These are phyloP conservation scores for Lipomyces orientalis DNA, from an alignment of 805 yeast species.

Conservation along the genomic window DNA sequence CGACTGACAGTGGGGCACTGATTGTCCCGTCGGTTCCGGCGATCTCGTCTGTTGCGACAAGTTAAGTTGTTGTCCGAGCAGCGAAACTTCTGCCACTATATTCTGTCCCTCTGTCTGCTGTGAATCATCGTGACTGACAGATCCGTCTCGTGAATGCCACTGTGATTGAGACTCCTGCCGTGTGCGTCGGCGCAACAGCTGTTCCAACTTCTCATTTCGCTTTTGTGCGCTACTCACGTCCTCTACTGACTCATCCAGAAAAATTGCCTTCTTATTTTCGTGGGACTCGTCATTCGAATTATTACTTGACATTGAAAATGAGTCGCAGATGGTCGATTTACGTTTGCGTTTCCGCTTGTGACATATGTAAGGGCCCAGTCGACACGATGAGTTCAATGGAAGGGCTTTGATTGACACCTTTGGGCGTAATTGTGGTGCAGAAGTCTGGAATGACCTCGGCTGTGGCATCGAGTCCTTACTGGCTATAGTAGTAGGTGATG, in stretches of 20 bases:
- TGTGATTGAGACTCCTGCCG: not conserved
- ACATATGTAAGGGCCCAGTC: not conserved
- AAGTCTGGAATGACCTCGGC: not conserved
- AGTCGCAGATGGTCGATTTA: not conserved
- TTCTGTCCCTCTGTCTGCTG: not conserved
- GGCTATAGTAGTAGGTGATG: not conserved
- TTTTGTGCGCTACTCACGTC: constrained; percentile 21
- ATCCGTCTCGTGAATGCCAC: not conserved
- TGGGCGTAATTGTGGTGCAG: not conserved
- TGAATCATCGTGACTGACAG: not conserved
- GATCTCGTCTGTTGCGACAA: not conserved
- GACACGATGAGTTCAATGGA: not conserved
- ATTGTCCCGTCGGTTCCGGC: not conserved
- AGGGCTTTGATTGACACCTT: constrained; percentile 6
- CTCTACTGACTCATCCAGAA: constrained; percentile 25
- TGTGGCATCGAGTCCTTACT: not conserved
- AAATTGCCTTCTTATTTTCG: not conserved
- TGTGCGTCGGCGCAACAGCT: constrained; percentile 14
- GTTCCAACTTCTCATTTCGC: constrained; percentile 23
- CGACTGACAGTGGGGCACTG: no score
- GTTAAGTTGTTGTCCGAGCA: not conserved
- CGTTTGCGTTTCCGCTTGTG: not conserved
- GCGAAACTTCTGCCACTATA: not conserved
- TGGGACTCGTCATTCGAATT: not conserved
- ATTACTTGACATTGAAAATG: not conserved